phyloP scores from a whole-genome alignment of 2,329 filamentous ascomycete species.

The Fusarium subtropicale region DNA sequence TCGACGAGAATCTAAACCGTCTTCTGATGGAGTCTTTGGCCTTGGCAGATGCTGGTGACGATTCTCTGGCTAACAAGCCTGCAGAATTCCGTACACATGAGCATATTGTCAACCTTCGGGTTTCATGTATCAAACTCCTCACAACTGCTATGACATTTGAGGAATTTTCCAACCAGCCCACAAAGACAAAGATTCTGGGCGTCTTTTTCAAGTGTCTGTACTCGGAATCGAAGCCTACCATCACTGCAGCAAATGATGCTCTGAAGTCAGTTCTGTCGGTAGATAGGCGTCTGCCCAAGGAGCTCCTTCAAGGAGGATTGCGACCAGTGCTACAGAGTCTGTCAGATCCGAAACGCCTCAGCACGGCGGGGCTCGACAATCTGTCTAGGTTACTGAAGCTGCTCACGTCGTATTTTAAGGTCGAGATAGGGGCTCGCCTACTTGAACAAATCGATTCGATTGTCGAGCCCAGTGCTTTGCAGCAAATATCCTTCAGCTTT shows the following conservation, averaged over 20 bases:
- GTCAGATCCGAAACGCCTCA: constrained; percentile 91
- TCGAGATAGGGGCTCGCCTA: constrained; percentile 93
- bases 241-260: constrained; percentile 92
- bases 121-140: constrained; percentile 92
- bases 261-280: constrained; percentile 88
- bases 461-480: constrained; percentile 81
- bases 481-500: constrained; percentile 93
- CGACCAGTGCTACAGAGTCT: constrained; percentile 96
- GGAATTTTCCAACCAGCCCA: constrained; percentile 82
- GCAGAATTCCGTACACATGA: constrained; percentile 96
- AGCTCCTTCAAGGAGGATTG: constrained; percentile 92
- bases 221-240: constrained; percentile 90
- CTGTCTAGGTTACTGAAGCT: constrained; percentile 89
- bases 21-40: constrained; percentile 94
- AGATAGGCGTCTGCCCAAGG: constrained; percentile 92
- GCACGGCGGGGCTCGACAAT: constrained; percentile 89
- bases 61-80: constrained; percentile 90
- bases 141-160: constrained; percentile 94
- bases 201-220: constrained; percentile 99
- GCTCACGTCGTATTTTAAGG: constrained; percentile 98
- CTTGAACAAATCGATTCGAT: constrained; percentile 94
- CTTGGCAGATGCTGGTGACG: constrained; percentile 93
- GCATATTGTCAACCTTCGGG: constrained; percentile 88
- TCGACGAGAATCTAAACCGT: constrained; percentile 91
- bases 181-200: constrained; percentile 80